Evolutionary conservation across 768 basidiomycete species (phyloP), one percentile per base, ranked within the genome.

Genomic region (Rhodotorula graminis): DNA sequence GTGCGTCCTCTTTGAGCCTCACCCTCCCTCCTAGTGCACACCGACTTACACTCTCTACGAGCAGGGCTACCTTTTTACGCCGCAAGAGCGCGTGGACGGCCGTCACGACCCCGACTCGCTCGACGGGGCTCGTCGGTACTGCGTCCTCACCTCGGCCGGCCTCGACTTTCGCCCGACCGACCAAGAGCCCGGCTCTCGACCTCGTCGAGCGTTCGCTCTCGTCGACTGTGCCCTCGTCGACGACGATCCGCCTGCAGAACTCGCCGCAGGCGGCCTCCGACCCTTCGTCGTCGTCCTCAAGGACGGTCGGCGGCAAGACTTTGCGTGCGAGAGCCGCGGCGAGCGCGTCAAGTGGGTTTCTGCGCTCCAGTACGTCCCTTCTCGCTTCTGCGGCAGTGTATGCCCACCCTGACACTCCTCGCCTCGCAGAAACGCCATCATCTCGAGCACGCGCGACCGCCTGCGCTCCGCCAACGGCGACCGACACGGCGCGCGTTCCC

Each of bases 161-260:
- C 70, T 74, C 47, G 70, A 70, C 1, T 71, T 65, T 56, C 73
- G 70, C 31, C 69, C 73, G 9, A 71, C 73, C 47, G 70, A 74
- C 44, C 62, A 52, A 15, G 61, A 56, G 31, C 53, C 37, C 3
- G 59, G 57, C 12, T 3, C 23, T 8, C 31, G 14, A 0, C 65
- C 69, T 1, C 37, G 64, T 44, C 19, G 56, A 64, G 64, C 31
- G 7, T 67, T 70, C 58, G 1, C 11, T 8, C 21, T 68, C 18
- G 15, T 47, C 44, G 57, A 74, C 7, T 55, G 55, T 40, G 37
- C n/a, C 10, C 27, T 42, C 2, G 42, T 73, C 49, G 69, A 67
- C 3, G 61, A 66, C 11, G 44, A 56, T 4, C 27, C 52, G 8
- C n/a, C 53, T 6, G 11, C 11, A 4, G 18, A 27, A 12, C 18